These are phyloP conservation scores for Ogataea saltuana DNA, from an alignment of 805 yeast species.

Conservation along the genomic window DNA sequence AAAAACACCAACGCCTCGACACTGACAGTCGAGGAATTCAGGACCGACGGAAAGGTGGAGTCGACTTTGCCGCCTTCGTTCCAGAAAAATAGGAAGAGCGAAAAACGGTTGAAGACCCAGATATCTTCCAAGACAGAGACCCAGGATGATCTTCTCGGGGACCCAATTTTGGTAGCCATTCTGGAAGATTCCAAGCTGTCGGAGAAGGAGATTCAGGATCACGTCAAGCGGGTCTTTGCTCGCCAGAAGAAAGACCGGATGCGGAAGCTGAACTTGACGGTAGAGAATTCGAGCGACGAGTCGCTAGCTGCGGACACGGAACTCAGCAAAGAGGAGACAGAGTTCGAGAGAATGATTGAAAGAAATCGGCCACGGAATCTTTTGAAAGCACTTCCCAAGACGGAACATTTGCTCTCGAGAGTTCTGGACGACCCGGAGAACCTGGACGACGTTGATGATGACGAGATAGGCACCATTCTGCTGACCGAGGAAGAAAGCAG, in stretches of 20 bases:
- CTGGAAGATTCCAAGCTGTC: slow-evolving; percentile 46
- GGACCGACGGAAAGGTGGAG: slow-evolving; percentile 45
- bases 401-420: slow-evolving; percentile 51
- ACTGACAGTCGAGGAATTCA: slow-evolving; percentile 71
- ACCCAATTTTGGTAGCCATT: slow-evolving; percentile 46
- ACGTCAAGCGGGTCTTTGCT: slow-evolving; percentile 33
- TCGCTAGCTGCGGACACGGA: slow-evolving; percentile 19
- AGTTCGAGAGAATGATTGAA: slow-evolving; percentile 39
- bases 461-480: slow-evolving; percentile 62
- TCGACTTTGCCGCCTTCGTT: slow-evolving; percentile 83
- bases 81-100: slow-evolving; percentile 57
- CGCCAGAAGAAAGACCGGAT: slow-evolving; percentile 28
- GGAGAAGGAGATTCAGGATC: slow-evolving; percentile 43
- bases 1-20: slow-evolving; percentile 71
- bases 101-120: slow-evolving; percentile 34
- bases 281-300: slow-evolving; percentile 15
- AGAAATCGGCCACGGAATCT: slow-evolving; percentile 56
- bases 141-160: slow-evolving; percentile 41
- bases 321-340: slow-evolving; percentile 28
- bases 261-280: slow-evolving; percentile 20
- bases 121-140: slow-evolving; percentile 36
- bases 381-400: slow-evolving; percentile 53
- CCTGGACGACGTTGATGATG: slow-evolving; percentile 80
- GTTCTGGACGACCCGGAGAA: slow-evolving; percentile 62
- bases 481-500: slow-evolving; percentile 69